Evolutionary conservation across 2,329 filamentous ascomycete species (phyloP), one percentile per base, ranked within the genome.

Genomic region (Phialemoniopsis sp.): DNA sequence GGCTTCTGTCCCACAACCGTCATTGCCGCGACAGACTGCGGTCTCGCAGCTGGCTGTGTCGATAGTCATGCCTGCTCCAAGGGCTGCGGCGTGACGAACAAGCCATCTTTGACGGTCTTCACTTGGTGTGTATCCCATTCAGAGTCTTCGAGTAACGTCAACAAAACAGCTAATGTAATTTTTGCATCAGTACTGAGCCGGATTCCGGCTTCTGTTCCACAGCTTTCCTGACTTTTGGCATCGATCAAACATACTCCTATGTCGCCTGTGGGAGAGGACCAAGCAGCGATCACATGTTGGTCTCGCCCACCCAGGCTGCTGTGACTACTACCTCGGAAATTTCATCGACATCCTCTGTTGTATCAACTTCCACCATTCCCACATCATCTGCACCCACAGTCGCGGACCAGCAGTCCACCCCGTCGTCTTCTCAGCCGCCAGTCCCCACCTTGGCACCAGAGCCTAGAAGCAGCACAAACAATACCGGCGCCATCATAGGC

Each of bases 1-100:
- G 64, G 63, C 0, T 62, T 66, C 49, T 68, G 63, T 35, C 58
- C 61, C 1, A 59, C 55, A 1, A 60, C 54, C 0, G 58, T 66
- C 4, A 43, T 58, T 3, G 35, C 47, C 1, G 63, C 61, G 3
- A 54, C 49, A 1, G 62, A 67, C 39, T 69, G 64, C 29, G 60
- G 62, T 1, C 38, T 68, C 12, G 61, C 58, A 0, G 63, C 56
- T 2, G 52, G 47, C 10, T 69, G 66, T 34, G 30, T 58, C 8
- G 66, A 67, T 38, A 39, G 35, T 2, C 39, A 51, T 18, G 28
- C 41, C 2, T 68, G 65, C 28, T 52, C 49, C 1, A 40, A 39
- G 10, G 60, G 58, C 6, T 68, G 64, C 34, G 63, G 60, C 0
- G 48, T 48, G 21, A 49, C 45, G 1, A 43, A 45, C 0, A 46